phyloP scores from a whole-genome alignment of 208 protist species.

The Acanthamoeba polyphaga region DNA sequence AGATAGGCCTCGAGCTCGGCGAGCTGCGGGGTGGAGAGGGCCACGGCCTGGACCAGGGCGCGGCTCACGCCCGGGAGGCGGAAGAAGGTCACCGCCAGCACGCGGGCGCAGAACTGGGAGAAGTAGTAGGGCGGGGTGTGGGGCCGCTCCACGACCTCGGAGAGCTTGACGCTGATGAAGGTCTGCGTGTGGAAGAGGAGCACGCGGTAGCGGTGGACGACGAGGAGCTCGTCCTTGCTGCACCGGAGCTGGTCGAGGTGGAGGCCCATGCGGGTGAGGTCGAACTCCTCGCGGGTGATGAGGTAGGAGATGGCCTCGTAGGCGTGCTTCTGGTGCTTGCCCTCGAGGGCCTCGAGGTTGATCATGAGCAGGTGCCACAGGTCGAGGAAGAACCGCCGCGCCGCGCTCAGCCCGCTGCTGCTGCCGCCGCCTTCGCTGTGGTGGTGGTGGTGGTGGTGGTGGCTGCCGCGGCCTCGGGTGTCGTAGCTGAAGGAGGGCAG shows the following conservation, averaged over 20 bases:
- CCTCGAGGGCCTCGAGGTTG: slow-evolving; percentile 64
- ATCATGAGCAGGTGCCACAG: slow-evolving; percentile 71
- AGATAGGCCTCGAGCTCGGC: slow-evolving; percentile 21
- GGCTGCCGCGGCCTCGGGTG: not conserved
- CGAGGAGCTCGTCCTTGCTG: slow-evolving; percentile 57
- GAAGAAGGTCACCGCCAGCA: slow-evolving; percentile 74
- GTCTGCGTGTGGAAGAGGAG: slow-evolving; percentile 76
- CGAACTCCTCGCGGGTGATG: slow-evolving; percentile 65
- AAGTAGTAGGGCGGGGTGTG: slow-evolving; percentile 33
- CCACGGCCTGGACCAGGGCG: slow-evolving; percentile 56
- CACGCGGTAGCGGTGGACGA: slow-evolving; percentile 69
- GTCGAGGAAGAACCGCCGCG: slow-evolving; percentile 55
- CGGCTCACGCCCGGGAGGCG: slow-evolving; percentile 67
- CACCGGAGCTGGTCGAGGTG: slow-evolving; percentile 44
- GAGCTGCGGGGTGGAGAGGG: slow-evolving; percentile 21
- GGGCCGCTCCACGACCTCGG: slow-evolving; percentile 11
- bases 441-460: not conserved
- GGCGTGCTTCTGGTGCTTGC: slow-evolving; percentile 63
- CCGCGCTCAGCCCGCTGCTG: not conserved
- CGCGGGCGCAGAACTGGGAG: slow-evolving; percentile 73
- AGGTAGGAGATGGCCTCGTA: slow-evolving; percentile 67
- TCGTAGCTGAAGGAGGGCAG: slow-evolving; percentile 33
- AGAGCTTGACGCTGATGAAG: slow-evolving; percentile 54
- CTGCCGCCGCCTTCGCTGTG: too few species aligned
- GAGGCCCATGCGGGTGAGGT: slow-evolving; percentile 43